Conservation (phyloP, 495 filamentous ascomycete species). For the Annulohypoxylon moriforme region DNA sequence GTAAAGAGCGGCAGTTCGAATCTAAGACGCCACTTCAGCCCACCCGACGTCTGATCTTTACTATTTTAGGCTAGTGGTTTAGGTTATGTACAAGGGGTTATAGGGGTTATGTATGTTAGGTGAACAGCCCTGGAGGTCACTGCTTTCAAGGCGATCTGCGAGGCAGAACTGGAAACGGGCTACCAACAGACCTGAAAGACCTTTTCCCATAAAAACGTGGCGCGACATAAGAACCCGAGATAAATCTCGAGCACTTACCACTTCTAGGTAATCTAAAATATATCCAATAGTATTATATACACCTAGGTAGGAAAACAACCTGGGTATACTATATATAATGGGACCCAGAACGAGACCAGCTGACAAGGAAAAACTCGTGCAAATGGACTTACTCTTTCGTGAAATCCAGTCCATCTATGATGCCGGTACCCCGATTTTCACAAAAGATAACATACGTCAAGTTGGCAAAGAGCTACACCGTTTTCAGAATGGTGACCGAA, state of each 20-base stretch:
- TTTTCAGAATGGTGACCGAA: slow-evolving; percentile 8
- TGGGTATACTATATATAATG: slow-evolving; percentile 2
- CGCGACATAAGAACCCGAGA: not conserved
- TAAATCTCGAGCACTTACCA: not conserved
- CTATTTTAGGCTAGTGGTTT: not conserved
- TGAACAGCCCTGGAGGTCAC: not conserved
- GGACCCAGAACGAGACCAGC: not conserved
- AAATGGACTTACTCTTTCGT: slow-evolving; percentile 3
- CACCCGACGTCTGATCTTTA: not conserved
- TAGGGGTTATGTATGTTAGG: not conserved
- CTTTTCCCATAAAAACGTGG: not conserved
- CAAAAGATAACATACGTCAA: slow-evolving; percentile 28
- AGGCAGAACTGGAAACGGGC: not conserved
- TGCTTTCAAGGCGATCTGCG: not conserved
- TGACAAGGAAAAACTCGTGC: not conserved
- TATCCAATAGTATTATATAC: not conserved
- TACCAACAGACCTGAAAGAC: not conserved
- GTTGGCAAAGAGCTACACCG: slow-evolving; percentile 20
- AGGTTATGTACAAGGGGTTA: not conserved
- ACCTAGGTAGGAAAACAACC: not conserved
- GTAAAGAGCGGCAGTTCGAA: not conserved
- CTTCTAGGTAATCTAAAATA: not conserved
- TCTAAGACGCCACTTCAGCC: not conserved
- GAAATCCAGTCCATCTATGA: slow-evolving; percentile 33
- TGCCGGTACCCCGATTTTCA: slow-evolving; percentile 26